Percentiles rank a stretch among this genome's conserved stretches.
Conservation (phyloP, 768 basidiomycete genomes). For the Naganishia randhawae region DNA sequence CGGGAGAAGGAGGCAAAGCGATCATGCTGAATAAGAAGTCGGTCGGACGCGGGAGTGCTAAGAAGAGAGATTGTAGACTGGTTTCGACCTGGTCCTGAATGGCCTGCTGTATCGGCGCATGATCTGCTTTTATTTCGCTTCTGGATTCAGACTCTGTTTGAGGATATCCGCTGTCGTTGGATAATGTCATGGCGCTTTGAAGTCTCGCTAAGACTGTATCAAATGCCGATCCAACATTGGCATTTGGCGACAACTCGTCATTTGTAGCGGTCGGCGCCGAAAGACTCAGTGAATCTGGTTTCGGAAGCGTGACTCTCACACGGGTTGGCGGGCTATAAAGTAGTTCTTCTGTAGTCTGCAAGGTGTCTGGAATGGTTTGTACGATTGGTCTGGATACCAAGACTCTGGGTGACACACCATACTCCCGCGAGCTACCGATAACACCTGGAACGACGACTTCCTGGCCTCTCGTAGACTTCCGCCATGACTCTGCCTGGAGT, state of each 20-base stretch:
- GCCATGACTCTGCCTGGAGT: constrained; percentile 20
- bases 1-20: constrained; percentile 44
- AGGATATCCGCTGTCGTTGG: constrained; percentile 26
- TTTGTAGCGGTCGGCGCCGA: not conserved
- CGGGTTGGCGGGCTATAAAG: not conserved
- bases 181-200: constrained; percentile 46
- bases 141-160: not conserved
- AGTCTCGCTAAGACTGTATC: constrained; percentile 48
- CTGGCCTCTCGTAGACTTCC: constrained; percentile 14
- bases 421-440: constrained; percentile 16
- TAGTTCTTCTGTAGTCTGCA: constrained; percentile 23
- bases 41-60: constrained; percentile 28
- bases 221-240: constrained; percentile 34
- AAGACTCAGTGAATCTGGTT: not conserved
- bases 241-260: not conserved
- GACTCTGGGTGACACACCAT: not conserved
- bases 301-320: not conserved
- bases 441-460: constrained; percentile 13
- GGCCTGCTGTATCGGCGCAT: not conserved
- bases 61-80: not conserved
- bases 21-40: constrained; percentile 42
- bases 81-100: not conserved
- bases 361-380: constrained; percentile 17
- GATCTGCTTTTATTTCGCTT: not conserved
- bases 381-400: not conserved